These are phyloP conservation scores for Colletotrichum sp. DNA, from an alignment of 2,329 filamentous ascomycete species.

Conservation along the genomic window DNA sequence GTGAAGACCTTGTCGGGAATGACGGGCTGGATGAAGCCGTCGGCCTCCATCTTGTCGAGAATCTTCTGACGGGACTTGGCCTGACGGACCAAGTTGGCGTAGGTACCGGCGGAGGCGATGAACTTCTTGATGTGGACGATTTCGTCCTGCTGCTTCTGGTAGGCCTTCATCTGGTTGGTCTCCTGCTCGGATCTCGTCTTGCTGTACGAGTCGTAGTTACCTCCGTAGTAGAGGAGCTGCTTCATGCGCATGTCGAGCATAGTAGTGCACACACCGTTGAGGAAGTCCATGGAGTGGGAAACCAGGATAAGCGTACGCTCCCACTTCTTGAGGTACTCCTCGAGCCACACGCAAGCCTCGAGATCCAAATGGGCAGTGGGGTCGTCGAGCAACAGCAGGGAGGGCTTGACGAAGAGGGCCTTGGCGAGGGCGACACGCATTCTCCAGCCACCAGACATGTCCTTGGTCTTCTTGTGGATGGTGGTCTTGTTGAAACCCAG, in stretches of 20 bases:
- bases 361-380: conserved; percentile 99
- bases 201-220: conserved; percentile 98
- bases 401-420: conserved; percentile 98
- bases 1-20: conserved; percentile 86
- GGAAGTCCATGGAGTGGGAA: conserved; percentile 97
- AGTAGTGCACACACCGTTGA: conserved; percentile 97
- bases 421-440: conserved; percentile 99
- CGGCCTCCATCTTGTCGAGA: conserved; percentile 99
- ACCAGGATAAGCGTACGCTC: conserved; percentile 95
- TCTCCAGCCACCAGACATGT: conserved; percentile 99
- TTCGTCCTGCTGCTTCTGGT: conserved; percentile 98
- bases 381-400: conserved; percentile 93
- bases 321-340: conserved; percentile 99
- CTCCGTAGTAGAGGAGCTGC: conserved; percentile 95
- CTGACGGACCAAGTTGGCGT: conserved; percentile 98
- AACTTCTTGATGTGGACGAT: conserved; percentile 99
- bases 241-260: conserved; percentile 98
- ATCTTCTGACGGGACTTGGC: conserved; percentile 99
- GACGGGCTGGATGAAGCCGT: conserved; percentile 96
- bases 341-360: conserved; percentile 98
- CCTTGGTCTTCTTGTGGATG: conserved; percentile 99
- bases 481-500: conserved; percentile 98
- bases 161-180: conserved; percentile 98
- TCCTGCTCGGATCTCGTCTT: conserved; percentile 96
- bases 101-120: conserved; percentile 99